Percentiles rank a stretch among this genome's conserved stretches.
phyloP scores from a whole-genome alignment of 225 moss, liverwort and hornwort species.

The Neckera pumila region DNA sequence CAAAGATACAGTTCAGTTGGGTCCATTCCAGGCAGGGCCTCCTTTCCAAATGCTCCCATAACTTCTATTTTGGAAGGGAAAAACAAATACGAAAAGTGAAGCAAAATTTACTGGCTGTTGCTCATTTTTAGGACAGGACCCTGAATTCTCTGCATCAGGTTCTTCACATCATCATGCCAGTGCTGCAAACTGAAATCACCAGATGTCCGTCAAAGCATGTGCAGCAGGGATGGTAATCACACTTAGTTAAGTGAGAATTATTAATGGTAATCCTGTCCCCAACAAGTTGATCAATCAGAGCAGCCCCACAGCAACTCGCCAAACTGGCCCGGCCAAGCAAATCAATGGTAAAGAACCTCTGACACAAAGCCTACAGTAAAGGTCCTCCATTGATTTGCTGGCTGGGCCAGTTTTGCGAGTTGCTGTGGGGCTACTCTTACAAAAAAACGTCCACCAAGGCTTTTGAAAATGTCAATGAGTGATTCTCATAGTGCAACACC shows the following conservation, averaged over 20 bases:
- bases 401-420: too few species aligned
- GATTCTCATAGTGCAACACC: too few species aligned
- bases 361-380: too few species aligned
- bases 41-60: background rate
- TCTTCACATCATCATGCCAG: background rate
- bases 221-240: background rate
- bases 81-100: background rate
- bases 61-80: background rate
- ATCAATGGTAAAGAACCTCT: too few species aligned
- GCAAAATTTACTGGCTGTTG: background rate
- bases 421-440: too few species aligned
- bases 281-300: background rate
- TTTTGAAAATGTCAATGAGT: too few species aligned
- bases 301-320: too few species aligned
- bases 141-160: background rate
- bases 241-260: background rate
- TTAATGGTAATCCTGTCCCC: background rate
- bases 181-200: background rate
- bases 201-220: too few species aligned
- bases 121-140: background rate
- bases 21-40: background rate
- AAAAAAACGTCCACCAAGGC: too few species aligned
- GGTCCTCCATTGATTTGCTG: too few species aligned
- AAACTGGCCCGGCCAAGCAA: too few species aligned
- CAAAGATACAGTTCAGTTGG: background rate